phyloP scores from a whole-genome alignment of 139 green algal species.

The Chlorella sp. region DNA sequence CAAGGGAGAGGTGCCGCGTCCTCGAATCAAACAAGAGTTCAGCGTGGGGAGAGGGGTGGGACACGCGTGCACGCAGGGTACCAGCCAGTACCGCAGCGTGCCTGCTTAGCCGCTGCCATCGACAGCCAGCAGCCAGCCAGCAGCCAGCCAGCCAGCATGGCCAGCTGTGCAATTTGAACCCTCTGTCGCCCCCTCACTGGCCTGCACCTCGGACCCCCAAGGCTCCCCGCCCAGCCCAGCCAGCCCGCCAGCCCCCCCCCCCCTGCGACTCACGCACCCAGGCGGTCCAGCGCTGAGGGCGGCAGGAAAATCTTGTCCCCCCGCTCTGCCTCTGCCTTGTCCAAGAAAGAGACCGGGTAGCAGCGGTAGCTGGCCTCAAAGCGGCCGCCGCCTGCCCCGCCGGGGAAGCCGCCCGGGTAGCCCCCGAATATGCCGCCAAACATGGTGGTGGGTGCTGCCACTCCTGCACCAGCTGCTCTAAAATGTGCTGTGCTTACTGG shows the following conservation, averaged over 20 bases:
- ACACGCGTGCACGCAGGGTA: no score
- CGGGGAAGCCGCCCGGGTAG: conserved; percentile 23
- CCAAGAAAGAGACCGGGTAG: conserved; percentile 96
- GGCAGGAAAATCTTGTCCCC: conserved; percentile 98
- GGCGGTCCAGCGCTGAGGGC: conserved; percentile 91
- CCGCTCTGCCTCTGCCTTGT: conserved; percentile 88
- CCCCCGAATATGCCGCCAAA: conserved; percentile 55
- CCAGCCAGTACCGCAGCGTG: no score
- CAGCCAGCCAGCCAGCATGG: no score
- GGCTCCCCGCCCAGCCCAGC: neutral
- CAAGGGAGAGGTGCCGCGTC: no score
- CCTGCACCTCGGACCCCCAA: no score
- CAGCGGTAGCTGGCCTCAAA: conserved; percentile 89
- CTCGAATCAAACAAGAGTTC: no score
- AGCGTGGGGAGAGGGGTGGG: no score
- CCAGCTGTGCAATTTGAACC: no score
- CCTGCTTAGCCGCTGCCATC: no score
- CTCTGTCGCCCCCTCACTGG: no score
- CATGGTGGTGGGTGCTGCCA: conserved; percentile 9
- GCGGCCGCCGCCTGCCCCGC: conserved; percentile 25
- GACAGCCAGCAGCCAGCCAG: no score
- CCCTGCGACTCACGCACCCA: conserved; percentile 66
- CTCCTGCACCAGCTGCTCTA: neutral
- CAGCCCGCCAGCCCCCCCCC: neutral
- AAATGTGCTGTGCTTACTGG: neutral